Conservation (phyloP, 306 rosid species). For the Cucumis hystrix region DNA sequence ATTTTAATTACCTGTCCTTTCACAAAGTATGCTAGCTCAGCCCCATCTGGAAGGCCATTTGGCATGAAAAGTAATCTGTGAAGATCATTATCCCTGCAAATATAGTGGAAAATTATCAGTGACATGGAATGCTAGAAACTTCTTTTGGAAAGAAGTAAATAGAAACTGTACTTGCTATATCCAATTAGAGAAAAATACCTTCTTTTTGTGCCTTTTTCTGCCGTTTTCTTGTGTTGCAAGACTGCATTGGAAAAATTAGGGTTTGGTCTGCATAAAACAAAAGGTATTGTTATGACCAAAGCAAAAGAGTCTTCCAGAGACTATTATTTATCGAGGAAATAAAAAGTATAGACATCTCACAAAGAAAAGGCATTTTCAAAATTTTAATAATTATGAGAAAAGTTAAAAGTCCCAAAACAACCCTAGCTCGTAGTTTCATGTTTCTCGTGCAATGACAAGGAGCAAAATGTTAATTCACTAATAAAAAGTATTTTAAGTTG, state of each 20-base stretch:
- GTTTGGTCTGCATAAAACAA: conserved; percentile 35
- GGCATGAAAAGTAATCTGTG: conserved; percentile 91
- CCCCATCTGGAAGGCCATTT: conserved; percentile 94
- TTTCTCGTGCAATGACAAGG: background rate
- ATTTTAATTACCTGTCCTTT: conserved; percentile 66
- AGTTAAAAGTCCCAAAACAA: background rate
- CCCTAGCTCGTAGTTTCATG: background rate
- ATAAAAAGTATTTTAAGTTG: background rate
- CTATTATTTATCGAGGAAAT: background rate
- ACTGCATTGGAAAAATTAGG: conserved; percentile 24
- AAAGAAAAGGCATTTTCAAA: background rate
- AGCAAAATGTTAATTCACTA: background rate
- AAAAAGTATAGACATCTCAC: background rate
- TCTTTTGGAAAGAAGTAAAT: background rate
- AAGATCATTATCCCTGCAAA: conserved; percentile 82
- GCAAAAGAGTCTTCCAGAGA: background rate
- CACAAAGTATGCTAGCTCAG: conserved; percentile 88
- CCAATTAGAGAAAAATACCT: conserved; percentile 26
- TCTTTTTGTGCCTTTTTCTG: conserved; percentile 71
- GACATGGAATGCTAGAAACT: background rate
- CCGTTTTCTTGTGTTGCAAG: conserved; percentile 35
- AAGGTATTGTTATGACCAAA: conserved; percentile 5
- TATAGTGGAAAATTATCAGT: background rate
- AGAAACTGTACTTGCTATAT: background rate
- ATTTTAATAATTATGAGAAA: background rate